Percentiles rank a stretch among this genome's conserved stretches.
Evolutionary conservation across 805 yeast genomes (phyloP).

Genomic region (Groenewaldozyma salmanticensis): DNA sequence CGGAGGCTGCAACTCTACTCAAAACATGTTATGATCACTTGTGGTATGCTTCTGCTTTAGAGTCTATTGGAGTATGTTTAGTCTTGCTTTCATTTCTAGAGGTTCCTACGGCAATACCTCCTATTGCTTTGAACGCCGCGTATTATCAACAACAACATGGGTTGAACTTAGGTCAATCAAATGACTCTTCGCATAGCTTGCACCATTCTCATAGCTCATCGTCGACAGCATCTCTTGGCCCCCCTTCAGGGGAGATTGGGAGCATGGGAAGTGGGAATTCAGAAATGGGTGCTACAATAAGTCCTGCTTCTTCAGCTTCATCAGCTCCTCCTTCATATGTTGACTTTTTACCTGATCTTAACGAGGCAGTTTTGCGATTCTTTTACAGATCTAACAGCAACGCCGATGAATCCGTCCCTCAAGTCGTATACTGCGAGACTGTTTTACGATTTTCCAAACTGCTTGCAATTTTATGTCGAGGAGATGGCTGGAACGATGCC

Average conservation of each 20-base stretch:
- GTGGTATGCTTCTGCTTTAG: conserved; percentile 87
- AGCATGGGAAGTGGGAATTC: neutral
- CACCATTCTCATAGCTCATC: neutral
- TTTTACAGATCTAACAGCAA: conserved; percentile 45
- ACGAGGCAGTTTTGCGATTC: conserved; percentile 25
- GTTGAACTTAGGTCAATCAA: neutral
- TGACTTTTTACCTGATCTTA: conserved; percentile 19
- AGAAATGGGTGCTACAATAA: too few relatives aligned
- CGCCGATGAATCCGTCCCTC: conserved; percentile 73
- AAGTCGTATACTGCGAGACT: conserved; percentile 64
- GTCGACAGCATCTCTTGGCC: conserved; percentile 6
- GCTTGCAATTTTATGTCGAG: conserved; percentile 42
- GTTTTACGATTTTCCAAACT: conserved; percentile 54
- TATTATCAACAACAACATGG: neutral
- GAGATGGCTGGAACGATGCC: conserved; percentile 37
- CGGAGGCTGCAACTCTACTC: conserved; percentile 58
- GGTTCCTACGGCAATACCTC: conserved; percentile 34
- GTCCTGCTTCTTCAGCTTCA: neutral
- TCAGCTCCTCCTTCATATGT: conserved; percentile 12
- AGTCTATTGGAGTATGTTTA: conserved; percentile 62
- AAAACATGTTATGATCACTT: conserved; percentile 61
- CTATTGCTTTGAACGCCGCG: conserved; percentile 14
- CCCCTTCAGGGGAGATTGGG: conserved; percentile 3
- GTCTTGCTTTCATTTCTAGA: conserved; percentile 50
- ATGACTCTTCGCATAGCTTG: conserved; percentile 7